Evolutionary conservation across 208 protist genomes (phyloP), one percentile per base, ranked within the genome.

Genomic region (Crithidia acanthocephali): DNA sequence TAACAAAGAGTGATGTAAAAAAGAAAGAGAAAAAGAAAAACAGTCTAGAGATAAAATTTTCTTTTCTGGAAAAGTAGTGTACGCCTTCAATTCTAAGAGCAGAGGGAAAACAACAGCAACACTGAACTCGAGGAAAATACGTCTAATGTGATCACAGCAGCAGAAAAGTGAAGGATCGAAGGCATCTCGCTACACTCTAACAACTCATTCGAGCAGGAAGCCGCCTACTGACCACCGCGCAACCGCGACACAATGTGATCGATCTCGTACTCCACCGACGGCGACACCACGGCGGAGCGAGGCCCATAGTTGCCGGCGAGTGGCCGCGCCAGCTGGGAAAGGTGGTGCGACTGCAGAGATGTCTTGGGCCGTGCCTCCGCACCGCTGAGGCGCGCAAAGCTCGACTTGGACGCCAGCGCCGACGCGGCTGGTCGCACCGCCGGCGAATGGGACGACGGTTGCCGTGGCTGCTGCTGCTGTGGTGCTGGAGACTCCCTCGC

Each of bases 161-260:
- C n/a, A n/a, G n/a, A n/a, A n/a, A n/a, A n/a, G n/a, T n/a, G n/a
- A n/a, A n/a, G n/a, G n/a, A n/a, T n/a, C n/a, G n/a, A n/a, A n/a
- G n/a, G n/a, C n/a, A n/a, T n/a, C n/a, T n/a, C n/a, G n/a, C n/a
- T n/a, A n/a, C n/a, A n/a, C n/a, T n/a, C n/a, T n/a, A n/a, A n/a
- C n/a, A n/a, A n/a, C n/a, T n/a, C n/a, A n/a, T 42, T 15, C 37
- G 37, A 42, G 13, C 37, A 42, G 37, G 9, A 42, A 15, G 37
- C 37, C 13, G 6, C 11, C 44, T 45, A 32, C 27, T 18, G 27
- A 23, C 10, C 48, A 51, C 47, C 50, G 2, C 56, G 57, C 15
- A 73, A 23, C 8, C 68, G 57, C 2, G 50, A 33, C 0, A 67
- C 58, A 42, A 73, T 65, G 13, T 47, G 57, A 28, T 65, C 58